Evolutionary conservation across 345 rosid genomes (phyloP).

Genomic region (thale cress (Arabidopsis thaliana)): TAIR10.1 NC_003075.7:17573001-17573500

Average conservation of each 20-base stretch:
- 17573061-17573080: constrained; percentile 52
- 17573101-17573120: constrained; percentile 69
- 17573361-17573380: constrained; percentile 68
- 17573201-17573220: constrained; percentile 56
- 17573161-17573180: constrained; percentile 56
- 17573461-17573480: constrained; percentile 66
- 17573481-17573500: constrained; percentile 59
- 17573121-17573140: constrained; percentile 87
- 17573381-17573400: constrained; percentile 65
- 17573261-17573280: constrained; percentile 72
- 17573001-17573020: constrained; percentile 84
- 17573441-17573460: constrained; percentile 73
- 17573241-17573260: constrained; percentile 75
- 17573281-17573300: constrained; percentile 54
- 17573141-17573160: constrained; percentile 59
- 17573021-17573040: constrained; percentile 80
- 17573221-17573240: constrained; percentile 50
- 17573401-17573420: constrained; percentile 63
- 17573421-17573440: constrained; percentile 65
- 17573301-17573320: constrained; percentile 51
- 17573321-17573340: constrained; percentile 73
- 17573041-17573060: constrained; percentile 65
- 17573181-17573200: constrained; percentile 50
- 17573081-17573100: constrained; percentile 69
- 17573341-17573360: constrained; percentile 75